phyloP scores from a whole-genome alignment of 768 basidiomycete genomes.

The Hypholoma fasciculare region DNA sequence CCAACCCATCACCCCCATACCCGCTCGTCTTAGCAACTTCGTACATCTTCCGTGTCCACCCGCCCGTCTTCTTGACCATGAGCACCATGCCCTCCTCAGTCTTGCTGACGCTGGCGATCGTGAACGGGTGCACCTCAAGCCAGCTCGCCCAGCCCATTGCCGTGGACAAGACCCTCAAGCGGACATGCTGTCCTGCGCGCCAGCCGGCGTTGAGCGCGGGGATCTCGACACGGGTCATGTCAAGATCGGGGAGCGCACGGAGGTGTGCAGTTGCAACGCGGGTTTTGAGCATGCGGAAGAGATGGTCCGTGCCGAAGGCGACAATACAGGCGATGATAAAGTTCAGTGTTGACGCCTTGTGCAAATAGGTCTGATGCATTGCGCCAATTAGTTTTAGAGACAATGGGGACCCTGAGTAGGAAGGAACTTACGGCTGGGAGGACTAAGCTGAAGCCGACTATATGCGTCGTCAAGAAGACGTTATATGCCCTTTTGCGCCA shows the following conservation, averaged over 20 bases:
- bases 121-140: slow-evolving; percentile 77
- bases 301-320: slow-evolving; percentile 58
- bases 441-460: slow-evolving; percentile 50
- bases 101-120: slow-evolving; percentile 66
- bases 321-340: slow-evolving; percentile 54
- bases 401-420: not conserved
- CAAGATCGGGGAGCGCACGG: slow-evolving; percentile 58
- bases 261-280: slow-evolving; percentile 59
- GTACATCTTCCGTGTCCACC: slow-evolving; percentile 62
- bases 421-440: slow-evolving; percentile 49
- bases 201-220: slow-evolving; percentile 67
- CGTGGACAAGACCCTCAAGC: slow-evolving; percentile 59
- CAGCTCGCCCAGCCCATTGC: slow-evolving; percentile 56
- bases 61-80: slow-evolving; percentile 64
- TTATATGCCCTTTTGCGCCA: slow-evolving; percentile 62
- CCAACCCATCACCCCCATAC: slow-evolving; percentile 33
- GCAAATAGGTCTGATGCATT: slow-evolving; percentile 41
- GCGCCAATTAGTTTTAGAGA: not conserved
- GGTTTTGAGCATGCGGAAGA: slow-evolving; percentile 63
- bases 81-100: slow-evolving; percentile 61
- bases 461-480: slow-evolving; percentile 66
- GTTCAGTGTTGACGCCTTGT: slow-evolving; percentile 49
- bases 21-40: slow-evolving; percentile 41
- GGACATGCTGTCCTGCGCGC: slow-evolving; percentile 85
- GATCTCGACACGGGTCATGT: slow-evolving; percentile 63